Evolutionary conservation across 306 rosid species (phyloP), one percentile per base, ranked within the genome.

Genomic region (Cicer cuneatum): DNA sequence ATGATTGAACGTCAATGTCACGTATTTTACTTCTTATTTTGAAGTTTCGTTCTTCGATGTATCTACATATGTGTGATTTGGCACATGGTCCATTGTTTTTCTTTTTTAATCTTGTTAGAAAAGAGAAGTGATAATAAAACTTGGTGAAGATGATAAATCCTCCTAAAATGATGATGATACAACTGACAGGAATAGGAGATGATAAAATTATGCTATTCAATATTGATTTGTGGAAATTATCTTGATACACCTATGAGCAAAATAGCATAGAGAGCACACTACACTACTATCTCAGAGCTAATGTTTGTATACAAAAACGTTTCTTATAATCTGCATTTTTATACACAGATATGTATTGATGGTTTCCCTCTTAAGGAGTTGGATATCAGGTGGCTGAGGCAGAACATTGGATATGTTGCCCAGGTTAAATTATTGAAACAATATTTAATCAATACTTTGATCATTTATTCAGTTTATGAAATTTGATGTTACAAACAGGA

Each of bases 361-460:
- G 97, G 96, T 15, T 74, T 70, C 71, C 85, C 97, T 67, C 87
- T 93, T 29, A 75, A 66, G 84, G 93, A 86, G 69, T 81, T 93
- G 81, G 97, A 93, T 21, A 72, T 90, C 77, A 66, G 78, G 77
- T 93, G 98, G 98, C 88, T 90, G 90, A 85, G 98, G 76, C 89
- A 90, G 80, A 86, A 88, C 73, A 84, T 93, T 7, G 97, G 98
- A 79, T 89, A 69, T 71, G 91, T 90, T 56, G 86, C 93, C 46
- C 98, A 93, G 98, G 98, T 93, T 79, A 54, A 12, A 47, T 35
- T 46, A 63, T 8, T 73, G 60, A 76, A 86, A 78, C 65, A 21
- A 24, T 21, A 56, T 83, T 65, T 45, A 19, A 45, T 21, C n/a
- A n/a, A 46, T 58, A 15, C 8, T 39, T 39, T 14, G 7, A 40